Evolutionary conservation across 768 basidiomycete genomes (phyloP), one percentile per base, ranked within the genome.

Genomic region (Collybiopsis confluens): DNA sequence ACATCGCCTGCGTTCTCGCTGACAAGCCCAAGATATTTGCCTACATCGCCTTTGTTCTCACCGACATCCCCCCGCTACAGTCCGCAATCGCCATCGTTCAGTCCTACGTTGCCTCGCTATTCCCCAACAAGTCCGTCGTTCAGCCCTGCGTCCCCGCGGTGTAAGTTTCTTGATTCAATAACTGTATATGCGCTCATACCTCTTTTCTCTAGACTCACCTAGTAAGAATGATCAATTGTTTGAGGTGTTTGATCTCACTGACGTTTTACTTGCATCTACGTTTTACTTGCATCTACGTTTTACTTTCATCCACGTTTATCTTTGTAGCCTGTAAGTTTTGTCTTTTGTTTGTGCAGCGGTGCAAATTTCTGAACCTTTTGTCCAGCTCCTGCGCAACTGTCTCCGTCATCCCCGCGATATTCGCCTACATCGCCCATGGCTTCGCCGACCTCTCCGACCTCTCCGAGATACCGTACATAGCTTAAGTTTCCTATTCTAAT

Each of bases 381-480:
- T n/a, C 36, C 51, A 88, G 88, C 90, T 4, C 89, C 90, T 30
- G 80, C 83, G 21, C 86, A 89, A 53, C 80, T 88, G 75, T 94
- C 93, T 7, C 93, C 92, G 0, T 84, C 93, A 3, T 94, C 92
- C 27, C 93, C 93, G 6, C 90, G 87, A 62, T 97, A 94, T 69
- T 94, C 92, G 9, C 95, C 95, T 2, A 92, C 94, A 0, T 95
- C 92, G 3, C 95, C 95, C n/a, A 73, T 78, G 67, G 82, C 86
- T 7, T 93, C 91, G 2, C 94, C 94, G n/a, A n/a, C 0, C 81
- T 94, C n/a, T n/a, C n/a, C n/a, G n/a, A n/a, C n/a, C 2, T 95
- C 92, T 33, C 94, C 95, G 52, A 90, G 88, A 80, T 92, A 92
- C 67, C 92, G 91, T 92, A 70, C n/a, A n/a, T n/a, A n/a, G n/a